A percentile compares a stretch with the other conserved stretches of the same genome.
These are phyloP conservation scores for Ophiobolus disseminans DNA, from an alignment of 2,329 filamentous ascomycete species.

Conservation along the genomic window DNA sequence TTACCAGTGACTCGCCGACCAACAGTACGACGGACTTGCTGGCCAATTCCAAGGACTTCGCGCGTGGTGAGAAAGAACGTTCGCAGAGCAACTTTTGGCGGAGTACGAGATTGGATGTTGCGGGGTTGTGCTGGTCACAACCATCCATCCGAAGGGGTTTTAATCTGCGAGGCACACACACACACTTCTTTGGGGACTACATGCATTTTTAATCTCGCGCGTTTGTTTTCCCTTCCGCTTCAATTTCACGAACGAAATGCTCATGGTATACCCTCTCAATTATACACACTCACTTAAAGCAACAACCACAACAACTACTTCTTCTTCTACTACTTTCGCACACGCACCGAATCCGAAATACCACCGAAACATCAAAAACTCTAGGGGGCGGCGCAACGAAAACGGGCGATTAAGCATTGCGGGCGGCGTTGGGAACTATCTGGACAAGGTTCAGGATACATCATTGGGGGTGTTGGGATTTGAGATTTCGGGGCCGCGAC, in stretches of 20 bases:
- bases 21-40: conserved; percentile 15
- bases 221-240: conserved; percentile 10
- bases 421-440: conserved; percentile 34
- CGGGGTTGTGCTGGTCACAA: conserved; percentile 44
- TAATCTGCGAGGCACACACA: conserved; percentile 11
- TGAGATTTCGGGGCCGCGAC: conserved; percentile 22
- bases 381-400: conserved; percentile 5
- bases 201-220: conserved; percentile 37
- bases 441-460: conserved; percentile 22
- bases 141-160: conserved; percentile 18
- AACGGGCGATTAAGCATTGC: conserved; percentile 30
- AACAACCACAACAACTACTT: conserved; percentile 8
- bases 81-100: conserved; percentile 10
- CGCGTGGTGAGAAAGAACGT: conserved; percentile 31
- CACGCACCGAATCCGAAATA: not conserved
- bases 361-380: conserved; percentile 1
- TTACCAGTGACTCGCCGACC: conserved; percentile 48
- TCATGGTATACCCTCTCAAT: conserved; percentile 36
- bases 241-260: conserved; percentile 39
- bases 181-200: conserved; percentile 19
- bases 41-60: conserved; percentile 35
- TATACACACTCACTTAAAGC: conserved; percentile 26
- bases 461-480: conserved; percentile 15
- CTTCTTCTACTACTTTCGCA: not conserved
- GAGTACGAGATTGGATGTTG: conserved; percentile 4